Evolutionary conservation across 306 rosid genomes (phyloP).

Genomic region (Pterocarpus macrocarpus): DNA sequence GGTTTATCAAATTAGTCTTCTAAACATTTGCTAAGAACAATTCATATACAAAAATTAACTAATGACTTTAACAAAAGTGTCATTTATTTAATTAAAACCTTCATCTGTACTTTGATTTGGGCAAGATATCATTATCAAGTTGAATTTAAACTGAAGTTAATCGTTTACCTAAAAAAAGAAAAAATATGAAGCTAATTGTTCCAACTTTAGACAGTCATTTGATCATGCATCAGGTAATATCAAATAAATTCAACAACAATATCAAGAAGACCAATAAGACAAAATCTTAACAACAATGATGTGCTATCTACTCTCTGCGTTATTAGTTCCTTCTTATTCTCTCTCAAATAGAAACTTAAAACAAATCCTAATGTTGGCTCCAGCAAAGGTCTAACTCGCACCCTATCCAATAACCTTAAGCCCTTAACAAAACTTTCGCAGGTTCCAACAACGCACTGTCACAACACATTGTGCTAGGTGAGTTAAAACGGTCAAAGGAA

Average conservation of each 20-base stretch:
- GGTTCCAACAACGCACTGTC: not conserved
- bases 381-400: constrained; percentile 13
- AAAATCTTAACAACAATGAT: not conserved
- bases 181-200: not conserved
- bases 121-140: not conserved
- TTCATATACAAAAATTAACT: no score
- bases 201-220: not conserved
- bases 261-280: not conserved
- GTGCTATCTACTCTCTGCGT: not conserved
- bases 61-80: not conserved
- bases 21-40: not conserved
- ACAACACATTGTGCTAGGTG: not conserved
- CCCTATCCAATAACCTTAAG: no score
- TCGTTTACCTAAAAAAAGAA: no score
- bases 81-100: not conserved
- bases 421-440: no score
- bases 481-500: constrained; percentile 7
- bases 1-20: no score
- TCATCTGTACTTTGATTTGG: not conserved
- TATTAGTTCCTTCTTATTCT: not conserved
- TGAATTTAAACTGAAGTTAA: not conserved
- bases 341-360: not conserved
- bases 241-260: not conserved
- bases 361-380: not conserved
- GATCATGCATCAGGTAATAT: not conserved